Evolutionary conservation across 345 rosid species (phyloP), one percentile per base, ranked within the genome.

Genomic region (Ceriops tagal): DNA sequence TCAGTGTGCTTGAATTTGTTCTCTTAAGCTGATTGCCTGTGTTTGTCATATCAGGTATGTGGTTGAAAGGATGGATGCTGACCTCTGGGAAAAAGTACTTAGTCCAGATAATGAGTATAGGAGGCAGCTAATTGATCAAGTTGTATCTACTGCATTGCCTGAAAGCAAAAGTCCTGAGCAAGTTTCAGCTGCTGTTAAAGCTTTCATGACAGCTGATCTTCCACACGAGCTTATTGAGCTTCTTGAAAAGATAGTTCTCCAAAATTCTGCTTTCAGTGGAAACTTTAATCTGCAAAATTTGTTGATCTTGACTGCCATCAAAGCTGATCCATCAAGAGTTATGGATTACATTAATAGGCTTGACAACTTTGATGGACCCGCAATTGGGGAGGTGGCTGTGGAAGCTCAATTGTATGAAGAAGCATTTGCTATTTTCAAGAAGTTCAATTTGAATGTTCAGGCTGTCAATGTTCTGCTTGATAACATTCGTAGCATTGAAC

Each of bases 81-180:
- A 89, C 71, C 93, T 96, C n/a, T 96, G 99, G 99, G 99, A 89
- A 73, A 92, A 88, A 84, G 99, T 96, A 77, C 97, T 96, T 53
- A 78, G 77, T 66, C 92, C 96, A 30, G 95, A 81, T 60, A 96
- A 96, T 70, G 96, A 83, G 5, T 89, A 86, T 55, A 79, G 98
- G 82, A 83, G 98, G 74, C 98, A 93, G 71, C 86, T 93, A 53
- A 93, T 93, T 66, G 98, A 93, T 85, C 98, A 93, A 77, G 98
- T 93, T 61, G 98, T 93, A 26, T 93, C 98, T 22, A 93, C 98
- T 67, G 98, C 97, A 70, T 76, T 89, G 80, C 95, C 95, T 51
- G 95, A 89, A 77, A 89, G 90, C 90, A 89, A 89, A 87, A 89
- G 95, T 75, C 90, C 95, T 22, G 95, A 89, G 66, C 88, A 89